These are phyloP conservation scores for Vachellia pachyceras DNA, from an alignment of 306 rosid species.

Conservation along the genomic window DNA sequence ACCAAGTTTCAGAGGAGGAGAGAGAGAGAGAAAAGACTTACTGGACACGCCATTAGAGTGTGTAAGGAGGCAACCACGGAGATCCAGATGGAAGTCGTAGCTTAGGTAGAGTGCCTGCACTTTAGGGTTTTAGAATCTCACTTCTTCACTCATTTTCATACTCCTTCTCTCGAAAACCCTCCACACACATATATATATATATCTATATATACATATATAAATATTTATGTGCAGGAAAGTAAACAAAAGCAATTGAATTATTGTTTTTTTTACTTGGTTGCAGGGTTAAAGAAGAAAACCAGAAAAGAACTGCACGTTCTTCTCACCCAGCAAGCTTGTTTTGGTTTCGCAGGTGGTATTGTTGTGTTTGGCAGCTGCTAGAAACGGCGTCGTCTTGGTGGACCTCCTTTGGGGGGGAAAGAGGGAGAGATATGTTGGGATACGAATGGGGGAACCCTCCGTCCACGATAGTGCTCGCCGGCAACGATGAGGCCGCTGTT, in stretches of 20 bases:
- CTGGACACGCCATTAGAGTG: constrained; percentile 53
- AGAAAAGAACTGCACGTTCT: background rate
- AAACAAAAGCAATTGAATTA: background rate
- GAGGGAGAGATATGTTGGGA: constrained; percentile 74
- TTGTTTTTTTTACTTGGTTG: background rate
- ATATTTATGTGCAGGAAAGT: background rate
- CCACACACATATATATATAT: too few relatives aligned
- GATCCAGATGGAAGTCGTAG: background rate
- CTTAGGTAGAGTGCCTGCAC: constrained; percentile 21
- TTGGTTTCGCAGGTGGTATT: background rate
- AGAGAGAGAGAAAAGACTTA: constrained; percentile 40
- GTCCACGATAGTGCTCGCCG: constrained; percentile 66
- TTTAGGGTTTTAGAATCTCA: constrained; percentile 46
- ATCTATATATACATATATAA: too few relatives aligned
- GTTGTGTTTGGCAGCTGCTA: background rate
- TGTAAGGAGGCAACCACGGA: background rate
- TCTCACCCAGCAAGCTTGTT: background rate
- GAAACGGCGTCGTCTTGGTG: constrained; percentile 23
- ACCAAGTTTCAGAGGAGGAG: too few relatives aligned
- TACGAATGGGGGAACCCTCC: constrained; percentile 92
- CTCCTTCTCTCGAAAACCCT: background rate
- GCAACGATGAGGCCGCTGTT: constrained; percentile 50
- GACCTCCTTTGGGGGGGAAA: constrained; percentile 29
- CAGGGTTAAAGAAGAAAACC: too few relatives aligned
- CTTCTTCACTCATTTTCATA: constrained; percentile 37